Evolutionary conservation across 2,329 filamentous ascomycete species (phyloP).

Genomic region (Setomelanomma holmii): DNA sequence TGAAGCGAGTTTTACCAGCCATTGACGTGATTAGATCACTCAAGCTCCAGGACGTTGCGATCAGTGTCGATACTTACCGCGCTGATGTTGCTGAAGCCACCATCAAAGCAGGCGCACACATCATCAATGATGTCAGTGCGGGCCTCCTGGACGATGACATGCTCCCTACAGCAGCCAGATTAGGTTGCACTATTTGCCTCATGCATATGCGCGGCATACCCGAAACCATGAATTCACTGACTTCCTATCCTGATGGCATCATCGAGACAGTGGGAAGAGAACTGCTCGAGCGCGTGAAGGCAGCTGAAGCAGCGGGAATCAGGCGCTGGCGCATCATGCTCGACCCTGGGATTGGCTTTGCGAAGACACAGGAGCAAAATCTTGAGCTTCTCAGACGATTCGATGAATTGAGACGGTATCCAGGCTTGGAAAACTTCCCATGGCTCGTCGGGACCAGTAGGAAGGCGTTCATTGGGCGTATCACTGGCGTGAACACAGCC

Average conservation of each 20-base stretch:
- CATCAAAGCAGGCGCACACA: constrained; percentile 80
- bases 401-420: constrained; percentile 59
- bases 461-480: constrained; percentile 84
- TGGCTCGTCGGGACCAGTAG: constrained; percentile 91
- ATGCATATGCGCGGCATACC: constrained; percentile 96
- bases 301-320: constrained; percentile 82
- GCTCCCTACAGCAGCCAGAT: constrained; percentile 77
- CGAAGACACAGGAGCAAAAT: constrained; percentile 83
- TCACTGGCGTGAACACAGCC: constrained; percentile 77
- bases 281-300: constrained; percentile 72
- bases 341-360: constrained; percentile 93
- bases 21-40: constrained; percentile 74
- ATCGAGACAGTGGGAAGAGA: constrained; percentile 71
- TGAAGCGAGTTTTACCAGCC: constrained; percentile 78
- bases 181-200: constrained; percentile 80
- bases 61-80: constrained; percentile 94
- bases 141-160: constrained; percentile 80
- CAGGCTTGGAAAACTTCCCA: constrained; percentile 71
- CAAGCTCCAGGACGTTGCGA: constrained; percentile 68
- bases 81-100: constrained; percentile 80
- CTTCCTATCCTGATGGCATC: constrained; percentile 71
- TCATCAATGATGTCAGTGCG: constrained; percentile 93
- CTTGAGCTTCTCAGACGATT: constrained; percentile 76
- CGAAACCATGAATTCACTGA: constrained; percentile 75
- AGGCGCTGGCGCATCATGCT: constrained; percentile 93